These are phyloP conservation scores for Scalesia atractyloides DNA, from an alignment of 129 eudicot genomes.

Conservation along the genomic window DNA sequence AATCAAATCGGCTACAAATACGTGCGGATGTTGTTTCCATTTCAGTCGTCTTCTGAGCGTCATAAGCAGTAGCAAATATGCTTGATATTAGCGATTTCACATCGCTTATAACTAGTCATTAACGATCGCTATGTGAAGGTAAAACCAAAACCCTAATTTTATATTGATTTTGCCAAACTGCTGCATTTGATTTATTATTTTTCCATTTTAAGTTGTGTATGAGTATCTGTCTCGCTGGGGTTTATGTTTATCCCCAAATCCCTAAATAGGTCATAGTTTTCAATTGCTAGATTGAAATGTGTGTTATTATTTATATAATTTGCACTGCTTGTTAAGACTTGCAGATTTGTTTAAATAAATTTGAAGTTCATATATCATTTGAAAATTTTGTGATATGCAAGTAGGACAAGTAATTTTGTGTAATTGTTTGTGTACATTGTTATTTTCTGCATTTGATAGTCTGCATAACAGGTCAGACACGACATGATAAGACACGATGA, in stretches of 20 bases:
- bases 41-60: slow-evolving; percentile 19
- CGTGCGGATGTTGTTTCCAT: not conserved
- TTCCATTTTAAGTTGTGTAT: slow-evolving; percentile 4
- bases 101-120: slow-evolving; percentile 19
- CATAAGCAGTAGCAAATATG: not conserved
- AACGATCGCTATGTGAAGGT: slow-evolving; percentile 26
- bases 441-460: not conserved
- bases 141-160: slow-evolving; percentile 24
- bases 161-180: slow-evolving; percentile 7
- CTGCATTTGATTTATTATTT: slow-evolving; percentile 13
- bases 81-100: slow-evolving; percentile 10
- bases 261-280: not conserved
- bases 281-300: not conserved
- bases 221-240: not conserved
- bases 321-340: not conserved
- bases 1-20: slow-evolving; percentile 20
- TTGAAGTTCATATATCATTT: not conserved
- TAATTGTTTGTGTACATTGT: slow-evolving; percentile 1
- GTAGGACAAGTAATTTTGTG: not conserved
- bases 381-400: not conserved
- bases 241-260: slow-evolving; percentile 7
- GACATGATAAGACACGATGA: too few species aligned
- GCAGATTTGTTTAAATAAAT: too few species aligned
- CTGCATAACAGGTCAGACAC: too few species aligned
- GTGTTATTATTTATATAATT: not conserved